These are phyloP conservation scores for Furcasterigmium sp. DNA, from an alignment of 2,329 filamentous ascomycete genomes.

Conservation along the genomic window DNA sequence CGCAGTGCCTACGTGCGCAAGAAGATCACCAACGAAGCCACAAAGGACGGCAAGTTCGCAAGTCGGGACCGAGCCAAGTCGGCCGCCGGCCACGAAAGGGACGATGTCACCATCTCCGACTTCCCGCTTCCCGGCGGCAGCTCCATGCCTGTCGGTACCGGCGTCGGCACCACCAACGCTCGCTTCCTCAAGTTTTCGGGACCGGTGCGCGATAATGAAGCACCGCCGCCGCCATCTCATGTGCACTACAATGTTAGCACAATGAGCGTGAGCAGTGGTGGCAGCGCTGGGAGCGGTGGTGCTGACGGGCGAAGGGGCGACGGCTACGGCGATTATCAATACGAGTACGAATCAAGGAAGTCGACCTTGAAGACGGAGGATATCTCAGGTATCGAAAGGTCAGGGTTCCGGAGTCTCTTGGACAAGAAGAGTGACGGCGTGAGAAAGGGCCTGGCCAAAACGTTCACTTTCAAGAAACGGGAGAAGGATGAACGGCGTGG, in stretches of 20 bases:
- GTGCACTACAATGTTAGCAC: conserved; percentile 13
- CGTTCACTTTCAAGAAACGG: conserved; percentile 44
- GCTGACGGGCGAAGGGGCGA: conserved; percentile 29
- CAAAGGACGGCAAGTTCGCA: conserved; percentile 23
- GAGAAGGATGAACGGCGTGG: conserved; percentile 32
- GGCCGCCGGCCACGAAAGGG: conserved; percentile 30
- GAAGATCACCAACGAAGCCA: conserved; percentile 47
- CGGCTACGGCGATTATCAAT: conserved; percentile 34
- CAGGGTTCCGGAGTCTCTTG: conserved; percentile 43
- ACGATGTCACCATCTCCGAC: conserved; percentile 30
- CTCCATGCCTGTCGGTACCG: conserved; percentile 23
- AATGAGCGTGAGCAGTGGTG: conserved; percentile 28
- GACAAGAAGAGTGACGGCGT: conserved; percentile 53
- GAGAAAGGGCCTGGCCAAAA: conserved; percentile 46
- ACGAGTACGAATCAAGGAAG: conserved; percentile 36
- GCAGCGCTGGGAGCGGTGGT: conserved; percentile 30
- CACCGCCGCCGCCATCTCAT: conserved; percentile 3
- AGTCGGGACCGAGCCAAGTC: conserved; percentile 28
- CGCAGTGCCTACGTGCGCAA: conserved; percentile 54
- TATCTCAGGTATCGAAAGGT: conserved; percentile 49
- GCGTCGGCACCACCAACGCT: conserved; percentile 35
- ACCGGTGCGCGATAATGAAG: conserved; percentile 22
- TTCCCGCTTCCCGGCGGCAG: conserved; percentile 30
- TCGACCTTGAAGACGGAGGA: conserved; percentile 43
- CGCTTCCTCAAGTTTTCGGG: conserved; percentile 42